Conservation (phyloP, 257 asterid genomes). For the Solanum pennellii region DNA sequence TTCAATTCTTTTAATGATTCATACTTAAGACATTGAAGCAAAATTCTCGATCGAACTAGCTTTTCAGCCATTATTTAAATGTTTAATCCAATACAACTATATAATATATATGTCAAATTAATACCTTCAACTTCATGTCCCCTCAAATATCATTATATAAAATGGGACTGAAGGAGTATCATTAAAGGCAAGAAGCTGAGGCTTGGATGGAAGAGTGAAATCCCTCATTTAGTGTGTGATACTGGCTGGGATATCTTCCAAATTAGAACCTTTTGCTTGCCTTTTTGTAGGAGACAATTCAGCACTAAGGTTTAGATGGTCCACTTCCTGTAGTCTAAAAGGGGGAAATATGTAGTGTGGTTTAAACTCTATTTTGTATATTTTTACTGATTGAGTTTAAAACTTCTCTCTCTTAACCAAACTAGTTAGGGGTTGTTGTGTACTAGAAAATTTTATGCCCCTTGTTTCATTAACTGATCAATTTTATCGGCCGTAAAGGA, state of each 20-base stretch:
- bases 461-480: not conserved
- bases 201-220: not conserved
- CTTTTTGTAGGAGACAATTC: not conserved
- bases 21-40: not conserved
- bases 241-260: not conserved
- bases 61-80: not conserved
- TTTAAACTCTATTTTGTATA: not conserved
- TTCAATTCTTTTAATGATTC: not conserved
- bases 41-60: not conserved
- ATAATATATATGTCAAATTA: not conserved
- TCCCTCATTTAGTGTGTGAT: not conserved
- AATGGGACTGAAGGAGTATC: not conserved
- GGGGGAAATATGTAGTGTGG: not conserved
- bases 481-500: not conserved
- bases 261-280: not conserved
- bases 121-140: not conserved
- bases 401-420: not conserved
- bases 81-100: not conserved
- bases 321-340: not conserved
- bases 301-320: not conserved
- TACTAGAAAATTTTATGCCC: not conserved
- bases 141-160: not conserved
- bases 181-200: not conserved
- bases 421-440: not conserved
- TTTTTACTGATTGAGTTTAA: not conserved